Conservation (phyloP, 2,329 filamentous ascomycete species). For the Apiospora rasikravindrae region DNA sequence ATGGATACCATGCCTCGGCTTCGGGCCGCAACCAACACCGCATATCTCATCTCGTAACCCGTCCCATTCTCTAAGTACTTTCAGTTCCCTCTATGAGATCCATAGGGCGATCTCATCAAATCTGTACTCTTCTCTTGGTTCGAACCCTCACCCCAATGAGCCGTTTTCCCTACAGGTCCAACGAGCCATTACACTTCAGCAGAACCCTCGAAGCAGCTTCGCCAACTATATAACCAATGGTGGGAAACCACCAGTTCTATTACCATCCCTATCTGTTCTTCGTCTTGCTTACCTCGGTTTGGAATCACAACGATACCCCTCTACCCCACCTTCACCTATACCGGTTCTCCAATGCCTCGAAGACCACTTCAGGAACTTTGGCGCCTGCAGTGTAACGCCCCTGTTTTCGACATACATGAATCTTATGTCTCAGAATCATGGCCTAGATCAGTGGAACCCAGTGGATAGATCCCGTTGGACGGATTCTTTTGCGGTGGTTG, state of each 20-base stretch:
- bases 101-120: conserved; percentile 27
- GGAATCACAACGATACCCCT: conserved; percentile 22
- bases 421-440: conserved; percentile 25
- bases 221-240: conserved; percentile 27
- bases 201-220: conserved; percentile 17
- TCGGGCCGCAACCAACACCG: conserved; percentile 33
- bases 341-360: conserved; percentile 27
- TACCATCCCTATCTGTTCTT: conserved; percentile 29
- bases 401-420: conserved; percentile 29
- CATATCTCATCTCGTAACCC: conserved; percentile 27
- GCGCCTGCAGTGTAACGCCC: conserved; percentile 28
- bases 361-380: conserved; percentile 28
- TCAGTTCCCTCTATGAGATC: conserved; percentile 28
- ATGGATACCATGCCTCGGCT: conserved; percentile 61
- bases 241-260: conserved; percentile 23
- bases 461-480: conserved; percentile 27
- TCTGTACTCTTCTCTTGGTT: background rate
- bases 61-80: conserved; percentile 32
- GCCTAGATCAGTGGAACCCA: conserved; percentile 13
- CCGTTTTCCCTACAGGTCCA: conserved; percentile 22
- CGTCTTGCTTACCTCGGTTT: conserved; percentile 29
- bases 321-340: conserved; percentile 19
- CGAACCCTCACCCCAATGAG: background rate
- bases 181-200: conserved; percentile 23
- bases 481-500: conserved; percentile 24